Conservation (phyloP, 106 monocot genomes). For the Dioscorea zingiberensis region DNA sequence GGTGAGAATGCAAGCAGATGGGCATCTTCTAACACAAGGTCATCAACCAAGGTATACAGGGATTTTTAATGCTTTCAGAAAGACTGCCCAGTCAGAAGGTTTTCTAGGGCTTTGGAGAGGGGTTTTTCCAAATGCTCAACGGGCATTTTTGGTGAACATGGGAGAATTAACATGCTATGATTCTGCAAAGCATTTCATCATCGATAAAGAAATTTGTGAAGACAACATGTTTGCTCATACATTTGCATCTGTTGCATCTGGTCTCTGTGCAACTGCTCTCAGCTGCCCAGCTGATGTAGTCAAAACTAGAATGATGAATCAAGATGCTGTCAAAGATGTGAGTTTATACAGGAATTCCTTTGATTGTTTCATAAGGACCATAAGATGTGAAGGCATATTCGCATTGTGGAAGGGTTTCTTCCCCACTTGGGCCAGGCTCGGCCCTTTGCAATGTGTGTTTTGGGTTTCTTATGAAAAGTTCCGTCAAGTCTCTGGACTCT, state of each 20-base stretch:
- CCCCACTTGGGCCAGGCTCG: conserved; percentile 90
- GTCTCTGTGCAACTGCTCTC: conserved; percentile 63
- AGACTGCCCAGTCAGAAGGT: conserved; percentile 57
- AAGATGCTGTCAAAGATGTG: conserved; percentile 18
- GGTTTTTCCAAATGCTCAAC: conserved; percentile 68
- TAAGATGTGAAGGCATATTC: conserved; percentile 51
- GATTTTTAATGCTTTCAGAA: conserved; percentile 52
- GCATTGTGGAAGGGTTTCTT: conserved; percentile 94
- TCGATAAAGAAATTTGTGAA: conserved; percentile 36
- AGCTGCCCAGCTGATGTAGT: conserved; percentile 93
- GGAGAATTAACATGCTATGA: conserved; percentile 94
- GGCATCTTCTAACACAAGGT: conserved; percentile 31
- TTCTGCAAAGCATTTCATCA: conserved; percentile 67
- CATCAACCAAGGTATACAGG: conserved; percentile 49
- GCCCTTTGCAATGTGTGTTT: conserved; percentile 93
- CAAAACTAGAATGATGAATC: conserved; percentile 92
- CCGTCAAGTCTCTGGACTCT: conserved; percentile 47
- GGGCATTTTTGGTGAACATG: conserved; percentile 95
- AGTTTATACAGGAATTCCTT: conserved; percentile 47
- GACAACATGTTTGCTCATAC: conserved; percentile 74
- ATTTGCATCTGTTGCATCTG: conserved; percentile 73
- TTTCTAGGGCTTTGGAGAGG: conserved; percentile 76
- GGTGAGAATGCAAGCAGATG: conserved; percentile 92
- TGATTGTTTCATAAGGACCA: conserved; percentile 75
- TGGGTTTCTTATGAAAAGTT: conserved; percentile 87